A percentile compares a stretch with the other conserved stretches of the same genome.
These are phyloP conservation scores for Lophium mytilinum DNA, from an alignment of 495 filamentous ascomycete species.

Conservation along the genomic window DNA sequence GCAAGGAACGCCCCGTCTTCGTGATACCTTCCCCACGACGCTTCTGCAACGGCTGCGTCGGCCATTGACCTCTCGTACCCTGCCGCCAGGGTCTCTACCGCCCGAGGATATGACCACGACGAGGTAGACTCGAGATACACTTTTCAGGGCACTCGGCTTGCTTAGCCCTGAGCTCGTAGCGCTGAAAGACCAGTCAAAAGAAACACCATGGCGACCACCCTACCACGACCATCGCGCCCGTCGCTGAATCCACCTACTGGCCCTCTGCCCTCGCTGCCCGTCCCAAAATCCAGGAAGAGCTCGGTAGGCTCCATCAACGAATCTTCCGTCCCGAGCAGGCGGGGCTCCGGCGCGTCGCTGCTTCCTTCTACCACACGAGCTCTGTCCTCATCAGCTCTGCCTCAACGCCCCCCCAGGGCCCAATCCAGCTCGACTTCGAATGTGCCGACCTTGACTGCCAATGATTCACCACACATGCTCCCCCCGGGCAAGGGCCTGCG, in stretches of 20 bases:
- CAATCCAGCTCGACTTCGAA: slow-evolving; percentile 26
- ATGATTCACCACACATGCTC: slow-evolving; percentile 25
- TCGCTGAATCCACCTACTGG: slow-evolving; percentile 55
- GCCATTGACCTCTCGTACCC: not conserved
- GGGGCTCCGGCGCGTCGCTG: slow-evolving; percentile 31
- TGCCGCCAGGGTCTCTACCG: not conserved
- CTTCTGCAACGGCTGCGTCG: not conserved
- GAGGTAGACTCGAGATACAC: not conserved
- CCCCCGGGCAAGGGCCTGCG: slow-evolving; percentile 59
- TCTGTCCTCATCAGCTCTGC: slow-evolving; percentile 22
- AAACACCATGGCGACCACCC: slow-evolving; percentile 48
- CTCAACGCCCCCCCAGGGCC: slow-evolving; percentile 10
- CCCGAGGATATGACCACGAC: not conserved
- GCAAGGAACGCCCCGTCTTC: not conserved
- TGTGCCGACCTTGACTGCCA: slow-evolving; percentile 21
- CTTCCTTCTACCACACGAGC: slow-evolving; percentile 18
- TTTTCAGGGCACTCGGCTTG: no score
- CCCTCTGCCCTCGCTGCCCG: slow-evolving; percentile 60
- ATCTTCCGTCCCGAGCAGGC: slow-evolving; percentile 37
- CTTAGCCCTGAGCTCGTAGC: not conserved
- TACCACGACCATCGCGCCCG: slow-evolving; percentile 57
- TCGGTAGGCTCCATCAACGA: slow-evolving; percentile 37
- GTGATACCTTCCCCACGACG: not conserved
- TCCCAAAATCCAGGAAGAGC: slow-evolving; percentile 62
- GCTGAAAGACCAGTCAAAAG: not conserved